Evolutionary conservation across 768 basidiomycete species (phyloP), one percentile per base, ranked within the genome.

Genomic region (Lepiota venenata): DNA sequence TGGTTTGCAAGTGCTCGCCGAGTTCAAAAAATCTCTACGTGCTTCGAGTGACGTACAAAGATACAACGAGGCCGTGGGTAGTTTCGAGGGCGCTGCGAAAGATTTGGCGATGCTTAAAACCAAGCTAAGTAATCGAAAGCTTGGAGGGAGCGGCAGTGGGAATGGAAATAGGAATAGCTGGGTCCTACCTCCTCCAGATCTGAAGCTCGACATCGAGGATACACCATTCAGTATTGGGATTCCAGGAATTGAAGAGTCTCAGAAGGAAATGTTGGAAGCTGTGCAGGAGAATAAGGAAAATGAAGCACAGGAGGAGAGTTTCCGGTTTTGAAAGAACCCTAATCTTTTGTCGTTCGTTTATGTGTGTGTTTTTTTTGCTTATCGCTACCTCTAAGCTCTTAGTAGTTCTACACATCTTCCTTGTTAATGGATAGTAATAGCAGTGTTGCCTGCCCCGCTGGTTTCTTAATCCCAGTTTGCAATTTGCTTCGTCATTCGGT

Each of bases 181-280:
- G 29, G 46, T 48, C 18, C 10, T 55, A 16, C 47, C 53, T 11
- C 53, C 53, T 2, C 53, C 47, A 9, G 53, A 48, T 32, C 42
- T 55, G 53, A 55, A 55, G 29, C 38, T 55, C 16, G 53, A 55
- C 9, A 41, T 55, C 11, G 53, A 55, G 53, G 46, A 55, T 37
- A 20, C 46, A 22, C 53, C 53, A 5, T 55, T 55, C 18, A 32
- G 53, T 42, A 42, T 47, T 20, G 47, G 39, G 21, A 55, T 55
- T 42, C 47, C 53, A 7, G 53, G 53, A 3, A 55, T 55, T 16
- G 53, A 48, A 5, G 53, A 48, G 32, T 48, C 53, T 5, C 43
- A 48, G 47, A 55, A 55, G 38, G 53, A 55, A n/a, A n/a, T 20
- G 9, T 43, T 55, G 46, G 53, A 38, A 15, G 53, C 47, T 25